Base-by-base conservation (phyloP, 768 basidiomycete species). In the Suillus alpinus region DNA sequence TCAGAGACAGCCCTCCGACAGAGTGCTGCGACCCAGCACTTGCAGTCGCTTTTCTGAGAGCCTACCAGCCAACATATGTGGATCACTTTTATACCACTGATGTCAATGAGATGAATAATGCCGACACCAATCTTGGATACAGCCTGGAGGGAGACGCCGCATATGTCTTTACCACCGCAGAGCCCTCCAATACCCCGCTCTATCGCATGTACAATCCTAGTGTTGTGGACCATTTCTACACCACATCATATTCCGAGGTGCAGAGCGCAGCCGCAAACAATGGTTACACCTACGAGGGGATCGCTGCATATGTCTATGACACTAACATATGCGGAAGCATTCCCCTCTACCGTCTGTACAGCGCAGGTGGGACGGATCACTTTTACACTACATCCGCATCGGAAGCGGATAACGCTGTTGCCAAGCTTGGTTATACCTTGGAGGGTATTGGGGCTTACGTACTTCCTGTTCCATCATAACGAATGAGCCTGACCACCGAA, bases 211-310 rank as follows among this genome's bases (percentile, higher is more conserved):
- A 58, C 46, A 61, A 56, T 26, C 29, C 52, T 2, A 6, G 4
- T 1, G 20, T 20, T n/a, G 23, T 20, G 2, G 69, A 71, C 55
- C 70, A 71, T 55, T 67, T 68, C 29, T 71, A 71, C 47, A 71
- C 69, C 18, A 65, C 63, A 3, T 57, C 37, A 44, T 44, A 20
- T 20, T 20, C 43, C 20, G 43, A 44, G n/a, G 43, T 44, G 20
- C n/a, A 44, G 43, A 20, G 9, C 9, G 43, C 43, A 44, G 43
- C 20, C 20, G 43, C 43, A 8, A 10, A 44, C n/a, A 12, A 8
- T 8, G 43, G 20, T 10, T 20, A 44, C 43, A 44, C 20, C 7
- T 20, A 20, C 9, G 43, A 44, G 43, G 43, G 20, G 43, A 12
- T 44, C 9, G 43, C 43, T 23, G 43, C 41, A n/a, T 43, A 43